A percentile compares a stretch with the other conserved stretches of the same genome.
phyloP scores from a whole-genome alignment of 805 yeast genomes.

The Pichia nanzhaoensis region DNA sequence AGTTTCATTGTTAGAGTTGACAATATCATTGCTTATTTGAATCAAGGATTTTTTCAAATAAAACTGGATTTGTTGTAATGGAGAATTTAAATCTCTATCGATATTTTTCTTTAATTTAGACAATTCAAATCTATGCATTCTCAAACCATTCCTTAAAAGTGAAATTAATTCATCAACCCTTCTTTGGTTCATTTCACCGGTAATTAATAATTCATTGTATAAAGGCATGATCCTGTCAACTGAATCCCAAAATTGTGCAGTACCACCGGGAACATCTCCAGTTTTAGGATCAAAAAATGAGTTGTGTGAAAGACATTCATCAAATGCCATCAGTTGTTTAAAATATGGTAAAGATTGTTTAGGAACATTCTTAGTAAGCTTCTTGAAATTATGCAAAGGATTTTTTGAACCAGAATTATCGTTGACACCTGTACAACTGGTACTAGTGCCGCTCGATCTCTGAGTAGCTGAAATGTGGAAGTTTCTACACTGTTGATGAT shows the following conservation, averaged over 20 bases:
- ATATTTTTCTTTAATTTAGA: conserved; percentile 49
- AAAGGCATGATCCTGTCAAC: conserved; percentile 43
- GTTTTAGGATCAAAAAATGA: conserved; percentile 28
- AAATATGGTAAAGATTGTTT: conserved; percentile 40
- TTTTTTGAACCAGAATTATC: neutral
- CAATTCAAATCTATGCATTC: conserved; percentile 47
- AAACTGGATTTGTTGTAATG: conserved; percentile 42
- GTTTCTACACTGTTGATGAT: conserved; percentile 5
- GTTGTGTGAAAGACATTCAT: conserved; percentile 37
- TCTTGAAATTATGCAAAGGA: conserved; percentile 11
- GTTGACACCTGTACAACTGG: neutral
- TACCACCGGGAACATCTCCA: conserved; percentile 31
- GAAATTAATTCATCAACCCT: conserved; percentile 43
- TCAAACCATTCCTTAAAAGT: conserved; percentile 46
- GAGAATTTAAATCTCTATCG: conserved; percentile 46
- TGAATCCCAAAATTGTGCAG: conserved; percentile 44
- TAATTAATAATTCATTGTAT: conserved; percentile 39
- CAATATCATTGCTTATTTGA: conserved; percentile 39
- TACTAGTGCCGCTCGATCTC: neutral
- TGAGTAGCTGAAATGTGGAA: conserved; percentile 7
- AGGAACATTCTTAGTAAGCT: conserved; percentile 16
- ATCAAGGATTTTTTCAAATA: conserved; percentile 38
- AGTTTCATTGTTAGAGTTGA: neutral
- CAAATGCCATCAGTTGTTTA: conserved; percentile 45
- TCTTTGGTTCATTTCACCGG: conserved; percentile 40